Evolutionary conservation across 139 green algal species (phyloP), one percentile per base, ranked within the genome.

Genomic region (Coccomyxa sp.): DNA sequence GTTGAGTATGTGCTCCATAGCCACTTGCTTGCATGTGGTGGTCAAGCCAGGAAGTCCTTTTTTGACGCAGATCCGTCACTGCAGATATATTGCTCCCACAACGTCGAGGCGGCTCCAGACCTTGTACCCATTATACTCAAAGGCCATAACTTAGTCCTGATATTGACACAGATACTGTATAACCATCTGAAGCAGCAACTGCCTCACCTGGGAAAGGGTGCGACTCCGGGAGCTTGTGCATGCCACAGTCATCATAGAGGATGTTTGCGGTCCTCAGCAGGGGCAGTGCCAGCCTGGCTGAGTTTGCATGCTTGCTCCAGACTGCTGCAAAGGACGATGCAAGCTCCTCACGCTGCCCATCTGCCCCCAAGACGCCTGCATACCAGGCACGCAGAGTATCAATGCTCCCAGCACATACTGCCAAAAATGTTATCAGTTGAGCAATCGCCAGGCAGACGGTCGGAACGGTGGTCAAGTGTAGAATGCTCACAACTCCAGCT

Each of bases 191-290:
- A 58, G 44, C 44, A 12, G 12, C 12, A 12, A 58, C 14, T 29
- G 44, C 22, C 58, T 31, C 58, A 71, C 64, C 64, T 1, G 64
- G 64, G 64, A 71, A 37, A 29, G 7, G 2, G 64, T 3, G n/a
- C 24, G 64, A 7, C 2, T 22, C 29, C 27, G 64, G 64, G 24
- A 71, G 64, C 24, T 36, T 10, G 27, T 36, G 24, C 24, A 71
- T 22, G 64, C 64, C 64, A 29, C 2, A 2, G 2, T 71, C 29
- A 34, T 22, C n/a, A 34, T 38, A 71, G 24, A 95, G 84, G 73
- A 92, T 36, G 9, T 89, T 80, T 0, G 86, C 84, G 2, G 81
- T 84, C n/a, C 82, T 77, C 41, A 95, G 70, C 76, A 93, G 77
- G 1, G 92, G 83, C 0, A 68, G 83, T 39, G 69, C 73, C 76